phyloP scores from a whole-genome alignment of 352 stramenopile genomes.

The Peronospora destructor region DNA sequence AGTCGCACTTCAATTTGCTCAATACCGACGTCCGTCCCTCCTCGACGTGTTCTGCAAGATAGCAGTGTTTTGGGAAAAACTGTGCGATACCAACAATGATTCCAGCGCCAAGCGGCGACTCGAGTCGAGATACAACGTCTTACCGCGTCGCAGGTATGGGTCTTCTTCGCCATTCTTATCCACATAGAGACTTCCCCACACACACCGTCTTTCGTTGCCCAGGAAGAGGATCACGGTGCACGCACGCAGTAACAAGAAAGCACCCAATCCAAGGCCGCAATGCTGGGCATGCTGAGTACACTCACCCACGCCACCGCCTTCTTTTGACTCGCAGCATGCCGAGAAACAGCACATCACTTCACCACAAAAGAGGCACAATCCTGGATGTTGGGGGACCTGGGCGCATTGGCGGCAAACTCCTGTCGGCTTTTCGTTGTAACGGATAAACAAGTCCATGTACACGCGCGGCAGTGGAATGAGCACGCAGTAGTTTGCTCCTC shows the following conservation, averaged over 20 bases:
- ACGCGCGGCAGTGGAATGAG: constrained; percentile 52
- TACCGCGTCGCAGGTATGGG: constrained; percentile 66
- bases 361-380: constrained; percentile 71
- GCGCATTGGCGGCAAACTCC: constrained; percentile 52
- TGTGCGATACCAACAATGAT: constrained; percentile 63
- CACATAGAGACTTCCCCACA: constrained; percentile 80
- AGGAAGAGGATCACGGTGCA: constrained; percentile 83
- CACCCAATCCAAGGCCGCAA: constrained; percentile 53
- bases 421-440: constrained; percentile 61
- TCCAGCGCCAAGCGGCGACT: constrained; percentile 53
- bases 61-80: constrained; percentile 68
- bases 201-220: constrained; percentile 68
- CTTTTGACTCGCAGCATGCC: constrained; percentile 48
- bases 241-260: constrained; percentile 63
- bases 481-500: constrained; percentile 13
- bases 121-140: constrained; percentile 62
- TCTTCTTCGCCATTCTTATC: constrained; percentile 85
- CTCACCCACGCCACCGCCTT: constrained; percentile 53
- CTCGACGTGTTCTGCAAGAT: constrained; percentile 74
- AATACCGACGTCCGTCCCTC: constrained; percentile 73
- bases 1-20: constrained; percentile 14
- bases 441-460: constrained; percentile 81
- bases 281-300: constrained; percentile 65
- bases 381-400: constrained; percentile 59
- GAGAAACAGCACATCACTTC: constrained; percentile 75